A percentile compares a stretch with the other conserved stretches of the same genome.
These are phyloP conservation scores for Leccinum incarnatum DNA, from an alignment of 768 basidiomycete genomes.

Conservation along the genomic window DNA sequence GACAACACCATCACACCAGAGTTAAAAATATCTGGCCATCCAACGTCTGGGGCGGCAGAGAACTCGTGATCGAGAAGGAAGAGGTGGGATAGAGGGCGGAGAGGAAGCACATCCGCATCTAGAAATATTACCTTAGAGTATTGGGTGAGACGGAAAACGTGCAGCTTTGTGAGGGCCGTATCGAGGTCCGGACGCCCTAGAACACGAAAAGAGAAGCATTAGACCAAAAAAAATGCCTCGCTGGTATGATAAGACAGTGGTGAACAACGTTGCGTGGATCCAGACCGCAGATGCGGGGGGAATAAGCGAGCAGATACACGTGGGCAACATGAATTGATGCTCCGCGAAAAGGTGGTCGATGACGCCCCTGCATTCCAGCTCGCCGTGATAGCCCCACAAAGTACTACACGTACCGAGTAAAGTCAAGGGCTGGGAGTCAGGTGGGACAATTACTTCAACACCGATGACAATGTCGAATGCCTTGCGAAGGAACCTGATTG, in stretches of 20 bases:
- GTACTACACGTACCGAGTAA: constrained; percentile 66
- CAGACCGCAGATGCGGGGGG: constrained; percentile 7
- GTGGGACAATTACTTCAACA: constrained; percentile 81
- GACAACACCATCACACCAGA: constrained; percentile 90
- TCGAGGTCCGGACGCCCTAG: constrained; percentile 92
- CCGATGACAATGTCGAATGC: constrained; percentile 86
- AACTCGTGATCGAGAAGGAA: constrained; percentile 81
- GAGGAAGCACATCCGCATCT: constrained; percentile 88
- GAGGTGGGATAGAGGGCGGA: constrained; percentile 89
- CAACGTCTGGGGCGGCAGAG: constrained; percentile 93
- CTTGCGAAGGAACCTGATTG: constrained; percentile 75
- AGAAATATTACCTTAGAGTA: constrained; percentile 87
- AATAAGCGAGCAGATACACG: constrained; percentile 4
- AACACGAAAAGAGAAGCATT: constrained; percentile 10
- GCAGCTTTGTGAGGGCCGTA: constrained; percentile 93
- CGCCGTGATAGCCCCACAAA: constrained; percentile 2
- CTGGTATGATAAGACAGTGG: constrained; percentile 11
- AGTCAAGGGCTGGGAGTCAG: constrained; percentile 61
- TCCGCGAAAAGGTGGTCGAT: constrained; percentile 5
- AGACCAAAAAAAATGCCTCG: constrained; percentile 5
- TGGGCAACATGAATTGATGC: constrained; percentile 10
- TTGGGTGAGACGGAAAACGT: constrained; percentile 88
- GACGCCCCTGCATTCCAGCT: background rate
- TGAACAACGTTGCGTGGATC: constrained; percentile 19
- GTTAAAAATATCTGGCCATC: constrained; percentile 99